Base-by-base conservation (phyloP, 441 rosid species). In the Jatropha multifida region DNA sequence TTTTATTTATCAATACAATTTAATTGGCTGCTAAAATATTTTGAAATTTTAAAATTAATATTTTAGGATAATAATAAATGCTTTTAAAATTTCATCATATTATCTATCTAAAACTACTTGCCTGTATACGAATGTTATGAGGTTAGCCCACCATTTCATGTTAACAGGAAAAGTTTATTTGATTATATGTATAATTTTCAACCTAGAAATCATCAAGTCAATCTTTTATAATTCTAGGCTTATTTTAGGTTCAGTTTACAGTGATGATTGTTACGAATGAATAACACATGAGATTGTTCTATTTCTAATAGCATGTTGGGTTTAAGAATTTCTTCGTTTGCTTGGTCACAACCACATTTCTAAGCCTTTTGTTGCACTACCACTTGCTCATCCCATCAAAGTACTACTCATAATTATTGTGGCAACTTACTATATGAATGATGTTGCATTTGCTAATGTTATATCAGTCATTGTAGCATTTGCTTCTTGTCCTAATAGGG, bases 271-370 rank as follows among this genome's bases (percentile, higher is more conserved):
- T 71, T 20, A 27, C 60, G 59, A 58, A 76, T 86, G n/a, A n/a
- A n/a, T n/a, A 67, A 79, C 72, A 70, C 71, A 72, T 59, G 71
- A 72, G 56, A 70, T 79, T 82, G 61, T 59, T 85, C 41, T 74
- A 70, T 72, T 82, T 54, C 71, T 83, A 48, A 79, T 94, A 93
- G 98, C 85, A 68, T 83, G 88, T 60, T 76, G 9, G 79, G 83
- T 81, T 85, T 90, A 75, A 70, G 70, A 81, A 86, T 82, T 12
- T 14, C 81, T 62, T 81, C 86, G 54, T 77, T 84, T 77, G 63
- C 84, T 69, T 86, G 60, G 65, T 69, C 80, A 44, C 83, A 67
- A 67, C 80, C 83, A 52, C 74, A 70, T 74, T 75, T 63, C 87
- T 72, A 77, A 82, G 76, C 90, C 85, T 79, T 77, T 78, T 41